Percentiles rank a stretch among this genome's conserved stretches.
Conservation (phyloP, 805 yeast genomes). For the Huiozyma sinensis region DNA sequence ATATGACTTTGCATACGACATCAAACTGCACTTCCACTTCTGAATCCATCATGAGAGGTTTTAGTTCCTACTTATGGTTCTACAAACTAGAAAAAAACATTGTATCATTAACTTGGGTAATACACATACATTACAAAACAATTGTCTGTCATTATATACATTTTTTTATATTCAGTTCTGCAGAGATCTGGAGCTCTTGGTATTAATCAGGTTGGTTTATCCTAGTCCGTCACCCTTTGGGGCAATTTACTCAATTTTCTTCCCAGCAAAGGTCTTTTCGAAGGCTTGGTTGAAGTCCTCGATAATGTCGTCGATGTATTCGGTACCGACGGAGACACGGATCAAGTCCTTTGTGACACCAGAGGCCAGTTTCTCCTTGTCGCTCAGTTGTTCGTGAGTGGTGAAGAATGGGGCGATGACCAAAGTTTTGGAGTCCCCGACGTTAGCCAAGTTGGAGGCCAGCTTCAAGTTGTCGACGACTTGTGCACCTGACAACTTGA, state of each 20-base stretch:
- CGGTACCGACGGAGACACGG: conserved; percentile 86
- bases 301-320: conserved; percentile 82
- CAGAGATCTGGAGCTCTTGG: neutral
- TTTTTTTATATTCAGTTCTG: neutral
- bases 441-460: conserved; percentile 90
- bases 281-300: conserved; percentile 84
- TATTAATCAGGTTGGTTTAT: too few species aligned
- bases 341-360: conserved; percentile 87
- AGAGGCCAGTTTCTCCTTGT: conserved; percentile 67
- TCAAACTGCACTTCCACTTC: too few species aligned
- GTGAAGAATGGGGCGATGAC: conserved; percentile 95
- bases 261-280: conserved; percentile 32
- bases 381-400: conserved; percentile 84
- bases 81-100: too few species aligned
- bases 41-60: too few species aligned
- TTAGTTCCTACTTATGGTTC: too few species aligned
- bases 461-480: conserved; percentile 77
- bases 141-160: neutral
- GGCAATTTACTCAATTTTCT: conserved; percentile 9
- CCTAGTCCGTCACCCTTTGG: too few species aligned
- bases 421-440: conserved; percentile 91
- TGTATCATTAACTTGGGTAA: too few species aligned
- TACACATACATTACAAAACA: too few species aligned
- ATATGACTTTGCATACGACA: too few species aligned
- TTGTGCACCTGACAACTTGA: conserved; percentile 66